A percentile compares a stretch with the other conserved stretches of the same genome.
phyloP scores from a whole-genome alignment of 2,329 filamentous ascomycete species.

The Penicillium nordicum region DNA sequence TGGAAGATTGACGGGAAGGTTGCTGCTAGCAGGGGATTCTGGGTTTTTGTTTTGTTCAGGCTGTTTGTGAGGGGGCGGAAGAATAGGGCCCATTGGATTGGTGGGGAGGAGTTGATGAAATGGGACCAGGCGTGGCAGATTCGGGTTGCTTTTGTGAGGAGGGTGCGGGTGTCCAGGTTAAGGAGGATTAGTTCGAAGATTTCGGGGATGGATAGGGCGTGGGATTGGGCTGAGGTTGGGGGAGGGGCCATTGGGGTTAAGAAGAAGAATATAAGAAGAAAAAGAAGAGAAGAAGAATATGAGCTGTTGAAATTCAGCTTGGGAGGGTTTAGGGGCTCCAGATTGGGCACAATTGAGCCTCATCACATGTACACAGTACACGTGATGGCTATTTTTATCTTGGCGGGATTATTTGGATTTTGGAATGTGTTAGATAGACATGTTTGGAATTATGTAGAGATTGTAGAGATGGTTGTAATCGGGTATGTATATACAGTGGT shows the following conservation, averaged over 20 bases:
- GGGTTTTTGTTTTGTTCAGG: not conserved
- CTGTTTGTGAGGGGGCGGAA: not conserved
- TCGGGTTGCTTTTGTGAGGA: constrained; percentile 4
- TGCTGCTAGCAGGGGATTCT: constrained; percentile 1
- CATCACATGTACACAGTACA: not conserved
- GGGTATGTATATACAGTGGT: constrained; percentile 2
- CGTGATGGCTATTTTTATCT: not conserved
- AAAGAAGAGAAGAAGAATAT: not conserved
- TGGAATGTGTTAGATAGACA: not conserved
- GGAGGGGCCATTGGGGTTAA: not conserved
- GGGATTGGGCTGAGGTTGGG: not conserved
- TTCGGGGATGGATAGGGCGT: constrained; percentile 1
- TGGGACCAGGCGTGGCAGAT: constrained; percentile 1
- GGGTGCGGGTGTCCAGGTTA: constrained; percentile 5
- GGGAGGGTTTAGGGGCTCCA: not conserved
- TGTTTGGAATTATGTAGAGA: not conserved
- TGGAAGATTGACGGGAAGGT: not conserved
- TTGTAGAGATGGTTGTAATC: not conserved
- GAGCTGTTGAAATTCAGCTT: not conserved
- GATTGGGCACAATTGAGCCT: not conserved
- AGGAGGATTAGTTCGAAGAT: constrained; percentile 8
- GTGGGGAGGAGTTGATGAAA: not conserved
- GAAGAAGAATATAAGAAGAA: not conserved
- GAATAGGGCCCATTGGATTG: constrained; percentile 2
- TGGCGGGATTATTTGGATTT: not conserved